Evolutionary conservation across 2,329 filamentous ascomycete genomes (phyloP).

Genomic region (Fusarium transvaalense): DNA sequence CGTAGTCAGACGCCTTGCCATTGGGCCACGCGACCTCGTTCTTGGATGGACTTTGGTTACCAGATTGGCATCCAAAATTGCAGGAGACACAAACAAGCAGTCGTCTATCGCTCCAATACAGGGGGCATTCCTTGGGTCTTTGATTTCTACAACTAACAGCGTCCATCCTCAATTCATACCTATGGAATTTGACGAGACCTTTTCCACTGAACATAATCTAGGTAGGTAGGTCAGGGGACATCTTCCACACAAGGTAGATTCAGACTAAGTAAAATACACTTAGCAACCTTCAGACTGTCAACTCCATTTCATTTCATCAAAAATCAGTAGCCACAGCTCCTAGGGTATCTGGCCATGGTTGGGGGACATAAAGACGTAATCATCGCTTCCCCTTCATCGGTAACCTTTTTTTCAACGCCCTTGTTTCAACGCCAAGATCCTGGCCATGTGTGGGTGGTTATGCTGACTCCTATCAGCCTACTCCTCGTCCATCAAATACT

Average conservation of each 20-base stretch:
- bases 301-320: constrained; percentile 31
- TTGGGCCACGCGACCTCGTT: constrained; percentile 35
- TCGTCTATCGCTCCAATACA: neutral
- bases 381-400: constrained; percentile 22
- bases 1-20: constrained; percentile 41
- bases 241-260: neutral
- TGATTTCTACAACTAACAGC: neutral
- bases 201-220: too few species aligned
- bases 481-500: constrained; percentile 49
- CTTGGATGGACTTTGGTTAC: neutral
- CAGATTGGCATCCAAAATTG: neutral
- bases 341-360: constrained; percentile 49
- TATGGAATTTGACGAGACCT: neutral
- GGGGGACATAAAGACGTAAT: constrained; percentile 35
- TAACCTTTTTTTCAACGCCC: neutral
- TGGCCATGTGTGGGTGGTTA: constrained; percentile 12
- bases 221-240: neutral
- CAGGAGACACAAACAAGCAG: neutral
- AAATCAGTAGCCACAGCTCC: constrained; percentile 41
- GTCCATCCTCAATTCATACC: neutral
- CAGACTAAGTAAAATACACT: neutral
- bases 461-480: constrained; percentile 45
- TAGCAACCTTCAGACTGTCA: constrained; percentile 1
- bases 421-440: constrained; percentile 27
- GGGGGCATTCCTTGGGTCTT: neutral